These are phyloP conservation scores for Vigna radiata DNA, from an alignment of 306 rosid species.

Conservation along the genomic window DNA sequence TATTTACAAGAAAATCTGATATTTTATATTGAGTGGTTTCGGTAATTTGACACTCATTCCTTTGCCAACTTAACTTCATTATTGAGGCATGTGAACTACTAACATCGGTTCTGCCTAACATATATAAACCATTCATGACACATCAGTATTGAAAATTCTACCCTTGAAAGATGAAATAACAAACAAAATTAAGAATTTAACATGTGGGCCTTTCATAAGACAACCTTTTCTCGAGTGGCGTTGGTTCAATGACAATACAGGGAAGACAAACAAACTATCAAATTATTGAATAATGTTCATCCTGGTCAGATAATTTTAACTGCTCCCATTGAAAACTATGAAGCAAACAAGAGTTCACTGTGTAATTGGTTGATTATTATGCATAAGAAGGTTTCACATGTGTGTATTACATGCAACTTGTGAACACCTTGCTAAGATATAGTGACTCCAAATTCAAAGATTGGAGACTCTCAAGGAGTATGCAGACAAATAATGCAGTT, in stretches of 20 bases:
- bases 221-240: constrained; percentile 48
- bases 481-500: constrained; percentile 54
- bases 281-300: constrained; percentile 44
- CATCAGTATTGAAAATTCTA: constrained; percentile 21
- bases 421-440: constrained; percentile 41
- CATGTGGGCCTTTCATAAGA: constrained; percentile 42
- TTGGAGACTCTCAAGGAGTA: constrained; percentile 52
- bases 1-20: constrained; percentile 15
- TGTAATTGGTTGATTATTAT: constrained; percentile 57
- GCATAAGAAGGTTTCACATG: constrained; percentile 73
- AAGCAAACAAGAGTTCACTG: constrained; percentile 66
- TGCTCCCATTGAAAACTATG: constrained; percentile 88
- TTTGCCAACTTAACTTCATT: neutral
- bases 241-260: constrained; percentile 65
- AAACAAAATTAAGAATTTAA: constrained; percentile 52
- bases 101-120: constrained; percentile 14
- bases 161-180: constrained; percentile 37
- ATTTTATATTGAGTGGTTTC: constrained; percentile 21
- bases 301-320: constrained; percentile 64
- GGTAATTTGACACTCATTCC: constrained; percentile 3
- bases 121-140: neutral
- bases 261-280: constrained; percentile 39
- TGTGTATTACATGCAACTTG: constrained; percentile 47
- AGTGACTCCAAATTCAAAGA: constrained; percentile 51
- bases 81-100: constrained; percentile 36